phyloP scores from a whole-genome alignment of 2,329 filamentous ascomycete genomes.

The Paraconiothyrium sp. region DNA sequence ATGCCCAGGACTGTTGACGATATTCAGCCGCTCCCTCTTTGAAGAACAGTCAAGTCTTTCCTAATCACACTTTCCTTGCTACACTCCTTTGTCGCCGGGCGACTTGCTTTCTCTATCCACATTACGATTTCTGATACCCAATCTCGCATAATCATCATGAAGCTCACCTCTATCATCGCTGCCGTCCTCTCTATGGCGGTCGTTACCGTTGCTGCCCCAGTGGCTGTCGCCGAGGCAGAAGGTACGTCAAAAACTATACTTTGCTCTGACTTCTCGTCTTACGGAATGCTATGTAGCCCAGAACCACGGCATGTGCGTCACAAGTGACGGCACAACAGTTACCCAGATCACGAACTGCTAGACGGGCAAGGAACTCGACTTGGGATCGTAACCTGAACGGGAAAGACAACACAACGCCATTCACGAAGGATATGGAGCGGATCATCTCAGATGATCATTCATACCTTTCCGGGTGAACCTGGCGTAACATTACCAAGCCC shows the following conservation, averaged over 20 bases:
- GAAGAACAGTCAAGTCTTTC: constrained; percentile 22
- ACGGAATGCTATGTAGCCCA: constrained; percentile 7
- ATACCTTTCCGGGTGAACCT: neutral
- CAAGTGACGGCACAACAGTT: constrained; percentile 26
- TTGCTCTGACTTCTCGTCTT: neutral
- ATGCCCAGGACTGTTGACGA: constrained; percentile 22
- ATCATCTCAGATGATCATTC: neutral
- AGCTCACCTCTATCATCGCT: constrained; percentile 46
- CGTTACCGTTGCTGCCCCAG: constrained; percentile 43
- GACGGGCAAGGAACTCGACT: neutral
- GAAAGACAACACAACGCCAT: neutral
- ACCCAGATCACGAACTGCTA: constrained; percentile 39
- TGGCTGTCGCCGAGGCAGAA: constrained; percentile 26
- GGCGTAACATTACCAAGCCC: neutral
- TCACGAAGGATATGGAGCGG: neutral
- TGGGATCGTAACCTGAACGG: neutral
- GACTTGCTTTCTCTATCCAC: constrained; percentile 35
- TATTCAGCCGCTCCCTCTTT: constrained; percentile 26
- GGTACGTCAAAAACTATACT: constrained; percentile 25
- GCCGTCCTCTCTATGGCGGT: constrained; percentile 47
- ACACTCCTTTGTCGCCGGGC: constrained; percentile 47
- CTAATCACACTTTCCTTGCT: constrained; percentile 23
- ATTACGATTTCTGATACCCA: constrained; percentile 13
- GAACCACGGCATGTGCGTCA: constrained; percentile 51
- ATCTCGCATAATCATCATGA: constrained; percentile 38